Conservation (phyloP, 352 stramenopile species). For the Globisporangium takayamanum region DNA sequence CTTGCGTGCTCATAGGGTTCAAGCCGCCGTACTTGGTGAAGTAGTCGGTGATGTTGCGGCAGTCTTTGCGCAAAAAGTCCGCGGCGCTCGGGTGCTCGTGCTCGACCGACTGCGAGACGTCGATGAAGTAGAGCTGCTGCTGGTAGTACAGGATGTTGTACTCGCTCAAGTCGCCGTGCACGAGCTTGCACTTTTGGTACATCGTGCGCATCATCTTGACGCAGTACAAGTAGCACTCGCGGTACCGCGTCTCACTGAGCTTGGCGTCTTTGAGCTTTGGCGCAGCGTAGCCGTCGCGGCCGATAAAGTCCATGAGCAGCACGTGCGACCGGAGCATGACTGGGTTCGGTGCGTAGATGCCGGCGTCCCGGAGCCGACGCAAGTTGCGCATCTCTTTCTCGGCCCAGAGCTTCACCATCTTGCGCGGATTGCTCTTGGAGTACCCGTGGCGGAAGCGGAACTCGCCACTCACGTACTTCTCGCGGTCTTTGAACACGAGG, state of each 20-base stretch:
- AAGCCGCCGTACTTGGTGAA: conserved; percentile 89
- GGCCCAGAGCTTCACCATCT: conserved; percentile 99
- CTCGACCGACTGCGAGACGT: conserved; percentile 98
- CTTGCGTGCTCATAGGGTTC: conserved; percentile 91
- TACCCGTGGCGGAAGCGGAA: conserved; percentile 97
- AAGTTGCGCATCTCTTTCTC: conserved; percentile 99
- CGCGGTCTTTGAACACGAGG: conserved; percentile 99
- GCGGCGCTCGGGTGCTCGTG: conserved; percentile 96
- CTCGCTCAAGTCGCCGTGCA: conserved; percentile 98
- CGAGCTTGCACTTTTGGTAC: conserved; percentile 94
- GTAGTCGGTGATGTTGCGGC: conserved; percentile 96
- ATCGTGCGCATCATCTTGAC: conserved; percentile 96
- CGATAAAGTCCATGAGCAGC: conserved; percentile 99
- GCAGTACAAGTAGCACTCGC: conserved; percentile 93
- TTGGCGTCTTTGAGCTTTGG: conserved; percentile 94
- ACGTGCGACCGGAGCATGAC: conserved; percentile 96
- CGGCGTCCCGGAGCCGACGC: conserved; percentile 85
- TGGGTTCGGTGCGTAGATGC: conserved; percentile 89
- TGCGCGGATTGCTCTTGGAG: conserved; percentile 95
- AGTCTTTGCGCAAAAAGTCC: conserved; percentile 98
- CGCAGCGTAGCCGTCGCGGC: conserved; percentile 91
- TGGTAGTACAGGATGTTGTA: conserved; percentile 99
- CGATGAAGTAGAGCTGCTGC: conserved; percentile 96
- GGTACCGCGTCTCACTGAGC: conserved; percentile 86
- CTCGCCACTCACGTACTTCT: conserved; percentile 98